phyloP scores from a whole-genome alignment of 1,284 basidiomycete species.

The Ceratobasidium sp. region DNA sequence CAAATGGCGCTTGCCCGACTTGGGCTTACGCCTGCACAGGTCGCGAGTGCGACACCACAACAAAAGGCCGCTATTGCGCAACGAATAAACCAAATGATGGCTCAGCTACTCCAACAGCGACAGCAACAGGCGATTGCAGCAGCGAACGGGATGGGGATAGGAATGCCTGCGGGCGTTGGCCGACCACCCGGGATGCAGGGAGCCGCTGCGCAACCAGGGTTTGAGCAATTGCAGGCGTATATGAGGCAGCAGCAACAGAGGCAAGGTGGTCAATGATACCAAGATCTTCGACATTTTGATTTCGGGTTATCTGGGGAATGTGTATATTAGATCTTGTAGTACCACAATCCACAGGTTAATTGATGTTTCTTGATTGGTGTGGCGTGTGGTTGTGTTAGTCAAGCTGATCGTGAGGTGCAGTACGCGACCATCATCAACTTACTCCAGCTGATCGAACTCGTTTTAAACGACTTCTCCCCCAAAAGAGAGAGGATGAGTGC shows the following conservation, averaged over 20 bases:
- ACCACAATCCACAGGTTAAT: conserved; percentile 27
- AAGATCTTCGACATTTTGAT: not conserved
- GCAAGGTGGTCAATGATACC: conserved; percentile 21
- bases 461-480: too few species aligned
- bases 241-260: conserved; percentile 43
- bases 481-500: too few species aligned
- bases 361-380: not conserved
- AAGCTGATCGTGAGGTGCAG: not conserved
- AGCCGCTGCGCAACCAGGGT: conserved; percentile 22
- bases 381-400: not conserved
- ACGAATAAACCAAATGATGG: conserved; percentile 16
- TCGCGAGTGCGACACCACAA: conserved; percentile 5
- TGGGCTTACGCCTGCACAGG: conserved; percentile 32
- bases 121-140: conserved; percentile 14
- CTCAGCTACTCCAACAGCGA: not conserved
- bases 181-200: conserved; percentile 19
- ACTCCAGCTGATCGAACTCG: too few species aligned
- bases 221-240: conserved; percentile 42
- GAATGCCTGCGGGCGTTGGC: too few species aligned
- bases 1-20: conserved; percentile 38
- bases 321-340: conserved; percentile 6
- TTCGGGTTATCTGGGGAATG: conserved; percentile 4
- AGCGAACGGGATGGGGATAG: conserved; percentile 1
- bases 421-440: not conserved
- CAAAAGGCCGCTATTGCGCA: not conserved